Evolutionary conservation across 306 rosid species (phyloP).

Genomic region (Quercus engelmannii): DNA sequence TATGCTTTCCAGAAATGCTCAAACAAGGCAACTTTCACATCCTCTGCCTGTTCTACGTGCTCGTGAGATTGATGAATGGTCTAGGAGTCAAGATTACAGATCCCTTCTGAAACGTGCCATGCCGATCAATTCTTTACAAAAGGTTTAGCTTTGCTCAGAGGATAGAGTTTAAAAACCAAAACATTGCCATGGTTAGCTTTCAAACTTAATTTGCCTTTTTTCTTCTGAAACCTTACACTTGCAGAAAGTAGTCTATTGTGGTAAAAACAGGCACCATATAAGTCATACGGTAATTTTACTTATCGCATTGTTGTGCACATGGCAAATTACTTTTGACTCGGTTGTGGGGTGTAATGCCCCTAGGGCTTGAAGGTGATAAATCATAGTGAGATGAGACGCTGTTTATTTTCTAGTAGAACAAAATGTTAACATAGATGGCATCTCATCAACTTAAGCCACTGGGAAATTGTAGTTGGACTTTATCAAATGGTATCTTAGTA

Average conservation of each 20-base stretch:
- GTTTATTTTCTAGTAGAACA: not conserved
- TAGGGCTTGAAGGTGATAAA: not conserved
- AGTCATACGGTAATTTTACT: not conserved
- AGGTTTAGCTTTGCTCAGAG: conserved; percentile 23
- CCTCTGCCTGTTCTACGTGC: conserved; percentile 94
- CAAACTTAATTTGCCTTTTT: not conserved
- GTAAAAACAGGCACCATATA: not conserved
- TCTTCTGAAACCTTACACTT: not conserved
- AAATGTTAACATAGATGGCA: not conserved
- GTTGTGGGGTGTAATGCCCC: not conserved
- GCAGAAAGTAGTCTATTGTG: not conserved
- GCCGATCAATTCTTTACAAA: conserved; percentile 27
- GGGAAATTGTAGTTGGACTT: not conserved
- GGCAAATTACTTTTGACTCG: not conserved
- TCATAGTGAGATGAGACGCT: not conserved
- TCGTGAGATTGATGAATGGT: conserved; percentile 95
- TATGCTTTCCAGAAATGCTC: conserved; percentile 68
- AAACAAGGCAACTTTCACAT: conserved; percentile 91
- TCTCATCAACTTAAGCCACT: not conserved
- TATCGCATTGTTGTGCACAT: not conserved
- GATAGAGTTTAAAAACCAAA: conserved; percentile 18
- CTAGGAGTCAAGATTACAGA: conserved; percentile 63
- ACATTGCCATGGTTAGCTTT: conserved; percentile 25
- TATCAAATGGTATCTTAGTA: not conserved
- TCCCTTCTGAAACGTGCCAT: conserved; percentile 59